These are phyloP conservation scores for Apiospora kogelbergensis DNA, from an alignment of 2,329 filamentous ascomycete species.

Conservation along the genomic window DNA sequence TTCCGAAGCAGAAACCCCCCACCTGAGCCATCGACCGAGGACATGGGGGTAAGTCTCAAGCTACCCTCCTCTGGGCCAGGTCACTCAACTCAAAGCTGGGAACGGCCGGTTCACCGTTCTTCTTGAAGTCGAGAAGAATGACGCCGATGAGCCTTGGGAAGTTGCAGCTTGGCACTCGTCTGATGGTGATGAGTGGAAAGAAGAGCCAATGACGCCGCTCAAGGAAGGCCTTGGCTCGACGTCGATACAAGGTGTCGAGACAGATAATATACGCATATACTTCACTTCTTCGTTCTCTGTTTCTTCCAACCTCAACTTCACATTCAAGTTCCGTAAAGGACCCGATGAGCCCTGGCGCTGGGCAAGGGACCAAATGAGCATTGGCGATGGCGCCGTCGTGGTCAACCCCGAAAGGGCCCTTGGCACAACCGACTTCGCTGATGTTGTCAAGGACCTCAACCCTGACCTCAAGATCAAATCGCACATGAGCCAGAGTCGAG, in stretches of 20 bases:
- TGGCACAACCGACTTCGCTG: conserved; percentile 42
- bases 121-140: conserved; percentile 61
- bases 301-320: conserved; percentile 58
- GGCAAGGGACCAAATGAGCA: conserved; percentile 63
- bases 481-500: conserved; percentile 64
- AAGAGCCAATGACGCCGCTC: conserved; percentile 45
- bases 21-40: conserved; percentile 21
- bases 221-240: conserved; percentile 39
- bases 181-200: conserved; percentile 55
- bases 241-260: conserved; percentile 45
- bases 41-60: conserved; percentile 41
- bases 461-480: conserved; percentile 53
- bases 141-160: conserved; percentile 63
- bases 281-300: conserved; percentile 55
- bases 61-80: conserved; percentile 74
- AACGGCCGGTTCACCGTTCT: conserved; percentile 65
- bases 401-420: conserved; percentile 40
- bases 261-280: conserved; percentile 44
- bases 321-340: conserved; percentile 64
- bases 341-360: conserved; percentile 64
- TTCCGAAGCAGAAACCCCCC: conserved; percentile 38
- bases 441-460: conserved; percentile 60
- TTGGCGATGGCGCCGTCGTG: conserved; percentile 63
- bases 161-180: conserved; percentile 70
- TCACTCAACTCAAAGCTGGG: conserved; percentile 56